Percentiles rank a stretch among this genome's conserved stretches.
These are phyloP conservation scores for Oropetium thomaeum DNA, from an alignment of 176 grass and related monocot species.

Conservation along the genomic window DNA sequence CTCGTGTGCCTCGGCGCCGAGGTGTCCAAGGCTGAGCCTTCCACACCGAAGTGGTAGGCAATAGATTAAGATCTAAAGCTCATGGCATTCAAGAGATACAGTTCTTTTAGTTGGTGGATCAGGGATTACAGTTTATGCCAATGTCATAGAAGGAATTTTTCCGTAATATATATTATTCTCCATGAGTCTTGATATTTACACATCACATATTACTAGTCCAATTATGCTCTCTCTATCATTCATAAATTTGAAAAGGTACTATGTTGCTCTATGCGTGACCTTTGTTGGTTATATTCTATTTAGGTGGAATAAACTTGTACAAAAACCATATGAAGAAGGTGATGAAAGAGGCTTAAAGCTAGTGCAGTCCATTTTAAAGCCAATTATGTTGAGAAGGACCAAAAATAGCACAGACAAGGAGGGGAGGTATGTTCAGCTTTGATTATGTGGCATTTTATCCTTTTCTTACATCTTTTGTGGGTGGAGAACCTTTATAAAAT, in stretches of 20 bases:
- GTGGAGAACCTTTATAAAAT: background rate
- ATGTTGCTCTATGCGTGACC: background rate
- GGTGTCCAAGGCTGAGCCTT: too few species aligned
- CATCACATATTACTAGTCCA: slow-evolving; percentile 6
- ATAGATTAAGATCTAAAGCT: too few species aligned
- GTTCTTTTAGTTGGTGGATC: too few species aligned
- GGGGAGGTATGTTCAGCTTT: slow-evolving; percentile 51
- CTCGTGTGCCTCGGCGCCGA: too few species aligned
- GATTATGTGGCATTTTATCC: slow-evolving; percentile 21
- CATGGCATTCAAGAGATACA: too few species aligned
- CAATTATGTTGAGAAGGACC: slow-evolving; percentile 95
- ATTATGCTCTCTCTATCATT: background rate
- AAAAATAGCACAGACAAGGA: slow-evolving; percentile 93
- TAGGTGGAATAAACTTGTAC: slow-evolving; percentile 98
- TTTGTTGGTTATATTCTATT: slow-evolving; percentile 12
- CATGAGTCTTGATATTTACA: slow-evolving; percentile 5
- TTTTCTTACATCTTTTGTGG: background rate
- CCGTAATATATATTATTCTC: background rate
- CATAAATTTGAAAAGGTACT: background rate
- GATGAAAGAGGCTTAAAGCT: slow-evolving; percentile 90
- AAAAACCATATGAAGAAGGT: slow-evolving; percentile 96
- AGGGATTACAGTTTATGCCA: too few species aligned
- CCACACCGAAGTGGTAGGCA: too few species aligned
- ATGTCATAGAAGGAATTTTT: too few species aligned
- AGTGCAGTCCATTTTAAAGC: slow-evolving; percentile 84